These are phyloP conservation scores for Inga leiocalycina DNA, from an alignment of 306 rosid genomes.

Conservation along the genomic window DNA sequence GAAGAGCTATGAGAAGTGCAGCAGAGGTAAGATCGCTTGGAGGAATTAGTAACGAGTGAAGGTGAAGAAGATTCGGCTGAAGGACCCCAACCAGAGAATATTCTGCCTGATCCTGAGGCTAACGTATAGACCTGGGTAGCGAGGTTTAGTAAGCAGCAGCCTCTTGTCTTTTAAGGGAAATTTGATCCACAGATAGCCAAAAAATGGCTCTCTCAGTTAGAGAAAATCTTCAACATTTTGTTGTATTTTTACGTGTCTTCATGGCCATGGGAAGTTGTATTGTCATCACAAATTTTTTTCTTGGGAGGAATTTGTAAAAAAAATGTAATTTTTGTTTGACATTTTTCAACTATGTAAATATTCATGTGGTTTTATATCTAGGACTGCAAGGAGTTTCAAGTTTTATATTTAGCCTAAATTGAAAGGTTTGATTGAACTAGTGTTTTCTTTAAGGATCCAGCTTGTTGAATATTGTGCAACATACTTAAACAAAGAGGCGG, in stretches of 20 bases:
- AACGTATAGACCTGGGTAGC: too few species aligned
- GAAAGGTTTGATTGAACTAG: not conserved
- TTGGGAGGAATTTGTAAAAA: not conserved
- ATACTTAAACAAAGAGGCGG: not conserved
- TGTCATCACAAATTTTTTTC: not conserved
- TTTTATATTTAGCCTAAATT: not conserved
- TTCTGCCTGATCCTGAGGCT: too few species aligned
- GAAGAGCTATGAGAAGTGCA: too few species aligned
- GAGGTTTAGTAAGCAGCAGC: too few species aligned
- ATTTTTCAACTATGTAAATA: not conserved
- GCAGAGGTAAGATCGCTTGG: too few species aligned
- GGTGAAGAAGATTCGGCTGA: too few species aligned
- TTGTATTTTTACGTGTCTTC: not conserved
- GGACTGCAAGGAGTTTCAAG: not conserved
- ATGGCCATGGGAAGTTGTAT: not conserved
- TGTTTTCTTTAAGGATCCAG: not conserved
- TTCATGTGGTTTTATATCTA: not conserved
- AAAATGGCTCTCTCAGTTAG: too few species aligned
- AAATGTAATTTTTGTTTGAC: slow-evolving; percentile 5
- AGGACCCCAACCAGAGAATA: too few species aligned
- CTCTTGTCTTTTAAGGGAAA: too few species aligned
- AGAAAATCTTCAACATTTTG: too few species aligned
- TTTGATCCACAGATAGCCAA: too few species aligned
- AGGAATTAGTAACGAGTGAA: too few species aligned
- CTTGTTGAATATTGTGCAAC: not conserved